These are phyloP conservation scores for Globisporangium orthogonon DNA, from an alignment of 352 stramenopile genomes.

Conservation along the genomic window DNA sequence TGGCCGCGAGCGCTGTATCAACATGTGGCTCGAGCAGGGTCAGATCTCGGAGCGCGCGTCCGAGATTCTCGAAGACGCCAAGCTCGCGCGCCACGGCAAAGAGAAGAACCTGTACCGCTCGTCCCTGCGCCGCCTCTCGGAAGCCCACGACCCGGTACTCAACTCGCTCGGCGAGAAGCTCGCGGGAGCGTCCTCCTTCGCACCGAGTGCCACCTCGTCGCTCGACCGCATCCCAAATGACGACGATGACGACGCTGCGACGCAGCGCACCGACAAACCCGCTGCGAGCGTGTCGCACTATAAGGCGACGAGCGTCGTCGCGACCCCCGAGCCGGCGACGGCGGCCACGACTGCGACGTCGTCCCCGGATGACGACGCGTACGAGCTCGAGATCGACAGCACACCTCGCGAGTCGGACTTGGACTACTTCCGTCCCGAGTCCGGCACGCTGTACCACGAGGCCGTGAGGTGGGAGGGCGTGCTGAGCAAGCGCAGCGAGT, in stretches of 20 bases:
- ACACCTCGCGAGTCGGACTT: slow-evolving; percentile 15
- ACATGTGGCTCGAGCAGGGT: slow-evolving; percentile 76
- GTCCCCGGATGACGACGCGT: slow-evolving; percentile 1
- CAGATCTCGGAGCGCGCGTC: slow-evolving; percentile 76
- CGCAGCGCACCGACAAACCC: neutral
- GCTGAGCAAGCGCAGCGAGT: slow-evolving; percentile 74
- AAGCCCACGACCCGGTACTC: slow-evolving; percentile 59
- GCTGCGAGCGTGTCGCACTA: slow-evolving; percentile 2
- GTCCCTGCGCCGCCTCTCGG: slow-evolving; percentile 53
- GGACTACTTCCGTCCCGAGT: slow-evolving; percentile 48
- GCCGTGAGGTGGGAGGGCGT: slow-evolving; percentile 82
- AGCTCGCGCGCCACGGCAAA: slow-evolving; percentile 68
- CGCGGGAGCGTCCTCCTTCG: slow-evolving; percentile 21
- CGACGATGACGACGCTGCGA: neutral
- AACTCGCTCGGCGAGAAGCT: slow-evolving; percentile 65
- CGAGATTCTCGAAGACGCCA: slow-evolving; percentile 80
- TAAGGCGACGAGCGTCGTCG: neutral
- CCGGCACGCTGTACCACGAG: slow-evolving; percentile 69
- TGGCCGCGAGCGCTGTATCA: slow-evolving; percentile 64
- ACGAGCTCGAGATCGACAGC: slow-evolving; percentile 9
- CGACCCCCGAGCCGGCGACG: slow-evolving; percentile 2
- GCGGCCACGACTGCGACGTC: slow-evolving; percentile 1
- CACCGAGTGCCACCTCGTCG: slow-evolving; percentile 15
- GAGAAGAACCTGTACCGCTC: slow-evolving; percentile 76
- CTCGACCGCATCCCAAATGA: slow-evolving; percentile 3